A percentile compares a stretch with the other conserved stretches of the same genome.
These are phyloP conservation scores for Russula foetens DNA, from an alignment of 768 basidiomycete genomes.

Conservation along the genomic window DNA sequence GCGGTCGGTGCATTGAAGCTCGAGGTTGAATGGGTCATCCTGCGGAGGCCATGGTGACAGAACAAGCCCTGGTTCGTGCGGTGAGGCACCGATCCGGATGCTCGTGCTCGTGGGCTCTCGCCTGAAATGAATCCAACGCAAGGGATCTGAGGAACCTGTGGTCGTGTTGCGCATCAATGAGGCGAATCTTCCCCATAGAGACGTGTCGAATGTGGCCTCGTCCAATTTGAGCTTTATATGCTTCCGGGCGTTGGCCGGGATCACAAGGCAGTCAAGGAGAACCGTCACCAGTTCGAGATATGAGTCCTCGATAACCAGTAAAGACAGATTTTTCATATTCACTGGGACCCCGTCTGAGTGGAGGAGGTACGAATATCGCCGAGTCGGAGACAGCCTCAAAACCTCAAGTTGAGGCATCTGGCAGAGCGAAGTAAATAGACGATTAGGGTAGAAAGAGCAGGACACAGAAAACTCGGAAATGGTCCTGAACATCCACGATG, in stretches of 20 bases:
- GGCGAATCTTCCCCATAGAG: not conserved
- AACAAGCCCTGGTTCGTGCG: not conserved
- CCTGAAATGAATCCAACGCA: not conserved
- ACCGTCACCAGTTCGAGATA: not conserved
- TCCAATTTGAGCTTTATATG: not conserved
- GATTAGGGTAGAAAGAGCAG: not conserved
- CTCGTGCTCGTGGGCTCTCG: not conserved
- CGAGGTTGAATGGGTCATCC: slow-evolving; percentile 4
- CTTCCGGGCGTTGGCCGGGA: not conserved
- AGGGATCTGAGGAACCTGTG: slow-evolving; percentile 6
- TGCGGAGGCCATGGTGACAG: not conserved
- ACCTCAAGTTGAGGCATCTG: slow-evolving; percentile 5
- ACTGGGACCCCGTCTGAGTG: not conserved
- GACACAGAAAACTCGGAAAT: slow-evolving; percentile 1
- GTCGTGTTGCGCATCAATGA: not conserved
- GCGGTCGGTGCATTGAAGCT: not conserved
- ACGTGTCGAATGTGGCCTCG: not conserved
- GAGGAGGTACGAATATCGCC: not conserved
- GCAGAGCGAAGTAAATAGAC: not conserved
- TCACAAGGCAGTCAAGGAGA: not conserved
- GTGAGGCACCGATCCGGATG: not conserved
- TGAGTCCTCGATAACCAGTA: not conserved
- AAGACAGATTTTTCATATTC: not conserved
- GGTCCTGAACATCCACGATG: not conserved
- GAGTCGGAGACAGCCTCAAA: not conserved